Evolutionary conservation across 1,284 basidiomycete genomes (phyloP).

Genomic region (Calocybe gambosa): DNA sequence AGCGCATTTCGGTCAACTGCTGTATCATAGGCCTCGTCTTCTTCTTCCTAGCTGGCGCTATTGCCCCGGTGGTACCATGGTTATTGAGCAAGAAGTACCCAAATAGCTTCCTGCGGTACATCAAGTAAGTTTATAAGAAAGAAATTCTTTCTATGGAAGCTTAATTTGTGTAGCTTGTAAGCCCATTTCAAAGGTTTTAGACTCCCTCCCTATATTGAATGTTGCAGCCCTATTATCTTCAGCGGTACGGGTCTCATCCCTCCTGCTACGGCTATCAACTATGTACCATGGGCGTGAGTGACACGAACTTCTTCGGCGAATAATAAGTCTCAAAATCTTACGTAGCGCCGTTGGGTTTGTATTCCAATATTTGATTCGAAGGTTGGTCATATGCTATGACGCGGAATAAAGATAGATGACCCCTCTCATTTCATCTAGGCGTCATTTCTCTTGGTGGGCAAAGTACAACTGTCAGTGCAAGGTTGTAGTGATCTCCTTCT

Average conservation of each 20-base stretch:
- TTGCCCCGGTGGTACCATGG: constrained; percentile 35
- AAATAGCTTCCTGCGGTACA: constrained; percentile 36
- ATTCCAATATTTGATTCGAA: constrained; percentile 57
- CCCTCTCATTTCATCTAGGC: constrained; percentile 19
- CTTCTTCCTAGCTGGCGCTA: constrained; percentile 51
- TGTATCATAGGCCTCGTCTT: constrained; percentile 30
- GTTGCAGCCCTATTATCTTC: constrained; percentile 44
- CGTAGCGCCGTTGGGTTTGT: constrained; percentile 49
- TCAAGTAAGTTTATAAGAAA: constrained; percentile 33
- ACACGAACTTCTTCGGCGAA: neutral
- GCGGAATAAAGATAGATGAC: neutral
- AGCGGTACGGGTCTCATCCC: constrained; percentile 51
- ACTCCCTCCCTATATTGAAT: neutral
- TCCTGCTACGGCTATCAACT: constrained; percentile 51
- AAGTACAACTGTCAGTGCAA: constrained; percentile 40
- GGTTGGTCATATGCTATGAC: neutral
- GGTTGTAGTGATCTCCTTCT: neutral
- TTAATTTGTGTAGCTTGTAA: constrained; percentile 25
- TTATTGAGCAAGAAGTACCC: constrained; percentile 32
- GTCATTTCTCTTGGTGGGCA: constrained; percentile 66
- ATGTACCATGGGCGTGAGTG: constrained; percentile 44
- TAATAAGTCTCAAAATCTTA: neutral
- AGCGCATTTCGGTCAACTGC: constrained; percentile 4
- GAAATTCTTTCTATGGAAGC: constrained; percentile 11
- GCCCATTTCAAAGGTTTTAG: neutral